Base-by-base conservation (phyloP, 139 green algal species). In the Coccomyxa sp. region DNA sequence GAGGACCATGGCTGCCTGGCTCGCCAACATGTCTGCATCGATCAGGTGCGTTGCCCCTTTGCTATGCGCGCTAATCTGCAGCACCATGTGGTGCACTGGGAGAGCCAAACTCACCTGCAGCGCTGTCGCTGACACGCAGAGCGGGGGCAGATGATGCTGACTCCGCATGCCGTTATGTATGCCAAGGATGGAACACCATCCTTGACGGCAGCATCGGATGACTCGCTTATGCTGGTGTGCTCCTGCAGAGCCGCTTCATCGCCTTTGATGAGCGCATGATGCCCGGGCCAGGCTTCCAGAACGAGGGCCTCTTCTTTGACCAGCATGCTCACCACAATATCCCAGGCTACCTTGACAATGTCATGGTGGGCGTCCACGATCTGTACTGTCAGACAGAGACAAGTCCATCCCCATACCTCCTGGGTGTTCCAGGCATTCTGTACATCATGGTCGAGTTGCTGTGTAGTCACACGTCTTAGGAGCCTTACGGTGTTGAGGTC, bases 171-270 rank as follows among this genome's bases (percentile, higher is more conserved):
- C 34, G 29, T 29, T 35, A 18, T 39, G 12, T 36, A 8, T 37
- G 27, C 9, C 27, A 18, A 16, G 36, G 31, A 39, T 38, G 31
- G 34, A 27, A 35, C 50, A 68, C 14, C 16, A 68, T 68, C 16
- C 50, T 68, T 33, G 54, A 8, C 12, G 41, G 8, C 40, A n/a
- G n/a, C n/a, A n/a, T n/a, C n/a, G n/a, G n/a, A n/a, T n/a, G n/a
- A n/a, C n/a, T n/a, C n/a, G n/a, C n/a, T n/a, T n/a, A n/a, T n/a
- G n/a, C n/a, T n/a, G n/a, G n/a, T 64, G 50, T 64, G 50, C 18
- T 34, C 36, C 22, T 79, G 75, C 55, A 79, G 75, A 58, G 54
- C 4, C 75, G 75, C 35, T 79, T 79, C 35, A 55, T 79, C n/a
- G 44, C 70, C 33, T 71, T 73, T 58, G 40, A 55, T 54, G 54